These are phyloP conservation scores for Amanita fuliginea DNA, from an alignment of 768 basidiomycete genomes.

Conservation along the genomic window DNA sequence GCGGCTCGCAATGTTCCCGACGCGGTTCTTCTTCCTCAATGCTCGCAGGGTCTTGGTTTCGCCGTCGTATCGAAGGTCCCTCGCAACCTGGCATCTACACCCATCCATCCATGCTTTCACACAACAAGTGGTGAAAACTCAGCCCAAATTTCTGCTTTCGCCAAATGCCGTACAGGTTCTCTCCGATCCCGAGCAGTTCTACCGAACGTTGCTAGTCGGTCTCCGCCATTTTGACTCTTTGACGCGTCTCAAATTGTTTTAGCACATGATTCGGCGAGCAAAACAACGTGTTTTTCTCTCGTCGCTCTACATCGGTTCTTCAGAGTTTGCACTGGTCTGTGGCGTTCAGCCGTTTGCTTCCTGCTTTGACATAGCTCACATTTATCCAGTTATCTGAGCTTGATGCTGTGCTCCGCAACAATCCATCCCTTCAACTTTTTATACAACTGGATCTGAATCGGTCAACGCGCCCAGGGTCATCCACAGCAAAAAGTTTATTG, in stretches of 20 bases:
- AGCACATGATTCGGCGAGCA: slow-evolving; percentile 77
- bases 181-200: slow-evolving; percentile 40
- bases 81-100: slow-evolving; percentile 10
- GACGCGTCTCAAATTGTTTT: neutral
- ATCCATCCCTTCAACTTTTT: slow-evolving; percentile 53
- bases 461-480: slow-evolving; percentile 62
- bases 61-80: neutral
- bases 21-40: neutral
- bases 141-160: slow-evolving; percentile 32
- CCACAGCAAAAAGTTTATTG: slow-evolving; percentile 56
- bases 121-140: slow-evolving; percentile 15
- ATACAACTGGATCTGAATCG: slow-evolving; percentile 77
- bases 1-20: neutral
- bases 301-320: slow-evolving; percentile 77
- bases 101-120: slow-evolving; percentile 21
- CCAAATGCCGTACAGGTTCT: slow-evolving; percentile 36
- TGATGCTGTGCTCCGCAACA: slow-evolving; percentile 37
- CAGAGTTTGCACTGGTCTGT: slow-evolving; percentile 70
- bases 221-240: neutral
- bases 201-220: slow-evolving; percentile 42
- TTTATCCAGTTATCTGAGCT: slow-evolving; percentile 55
- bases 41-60: neutral
- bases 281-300: slow-evolving; percentile 79
- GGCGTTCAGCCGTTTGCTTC: slow-evolving; percentile 11
- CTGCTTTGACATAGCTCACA: neutral